Evolutionary conservation across 2,329 filamentous ascomycete genomes (phyloP), one percentile per base, ranked within the genome.

Genomic region (Lachnellula arida): DNA sequence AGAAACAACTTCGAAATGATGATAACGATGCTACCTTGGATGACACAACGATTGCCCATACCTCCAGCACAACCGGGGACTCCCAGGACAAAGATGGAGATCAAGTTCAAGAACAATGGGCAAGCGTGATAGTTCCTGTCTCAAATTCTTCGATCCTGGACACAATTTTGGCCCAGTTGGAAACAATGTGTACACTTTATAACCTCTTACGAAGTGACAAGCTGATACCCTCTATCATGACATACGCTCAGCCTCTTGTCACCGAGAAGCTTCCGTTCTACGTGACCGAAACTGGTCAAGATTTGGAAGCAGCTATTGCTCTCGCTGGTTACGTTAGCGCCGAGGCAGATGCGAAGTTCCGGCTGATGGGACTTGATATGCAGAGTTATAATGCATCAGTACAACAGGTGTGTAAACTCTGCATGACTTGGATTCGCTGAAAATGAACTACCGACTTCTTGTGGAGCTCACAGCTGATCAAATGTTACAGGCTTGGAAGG

Each of bases 101-200:
- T 35, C 82, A 83, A 57, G 25, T 53, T 14, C 47, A 80, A 39
- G 84, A 84, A 57, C 79, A 86, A 63, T 88, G 84, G 79, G 85
- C 84, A 17, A 80, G 77, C 3, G 77, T 90, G n/a, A 76, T 87
- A 53, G 84, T 87, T 60, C 82, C 86, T 0, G 74, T 88, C 25
- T 87, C 85, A 1, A 78, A 81, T 25, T 76, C 78, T 48, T 82
- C 83, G 1, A 77, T 91, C 6, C 73, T 89, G 1, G 87, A 91
- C 58, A 89, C 86, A 0, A 77, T 84, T 14, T 75, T 87, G 34
- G 84, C 86, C 4, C 82, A 86, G 60, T 70, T 89, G 50, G 82
- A 74, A 62, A 79, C 72, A 48, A 77, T 76, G 67, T 81, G 73
- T 56, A 78, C 71, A 42, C 74, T 78, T 52, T 81, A 77, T 66